Evolutionary conservation across 164 flowering plant genomes (phyloP), one percentile per base, ranked within the genome.

Genomic region (Dillenia suffruticosa): DNA sequence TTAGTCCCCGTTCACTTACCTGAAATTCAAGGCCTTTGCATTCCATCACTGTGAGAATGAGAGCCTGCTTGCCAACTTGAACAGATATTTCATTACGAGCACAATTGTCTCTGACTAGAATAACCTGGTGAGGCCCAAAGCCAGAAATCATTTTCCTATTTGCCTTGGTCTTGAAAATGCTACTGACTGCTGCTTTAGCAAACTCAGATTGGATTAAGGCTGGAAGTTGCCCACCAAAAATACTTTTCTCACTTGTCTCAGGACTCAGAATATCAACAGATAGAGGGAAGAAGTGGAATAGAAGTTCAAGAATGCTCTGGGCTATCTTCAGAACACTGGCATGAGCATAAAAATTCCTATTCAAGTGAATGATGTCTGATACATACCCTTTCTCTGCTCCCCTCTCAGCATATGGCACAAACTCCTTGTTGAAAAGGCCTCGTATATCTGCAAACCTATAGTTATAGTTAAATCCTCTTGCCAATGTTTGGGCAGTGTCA

Each of bases 71-170:
- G 15, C 83, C 83, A 10, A 79, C 71, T 45, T 54, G 51, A 0
- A 56, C 64, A 13, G 50, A 46, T 32, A 75, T 66, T 64, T 74
- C 69, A 24, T 75, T 55, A 45, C 63, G 71, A 9, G 68, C 72
- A 52, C 12, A 0, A 5, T 79, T 76, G 71, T 81, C 85, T 49
- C 85, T 63, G 0, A 81, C 83, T 49, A 81, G 63, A 15, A 81
- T 81, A 1, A 81, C 85, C 63, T 81, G 86, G 56, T 82, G 74
- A 12, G 83, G 79, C 49, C 86, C 83, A 57, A 77, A 79, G 3
- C 78, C 81, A 17, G 62, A 67, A 3, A 74, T 6, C 12, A 10
- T 45, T 45, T 47, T 68, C 9, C 63, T 40, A 22, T 49, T 59
- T 12, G 64, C 65, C 58, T 49, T 53, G 43, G 61, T 66, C 5